These are phyloP conservation scores for Letharia lupina DNA, from an alignment of 495 filamentous ascomycete genomes.

Conservation along the genomic window DNA sequence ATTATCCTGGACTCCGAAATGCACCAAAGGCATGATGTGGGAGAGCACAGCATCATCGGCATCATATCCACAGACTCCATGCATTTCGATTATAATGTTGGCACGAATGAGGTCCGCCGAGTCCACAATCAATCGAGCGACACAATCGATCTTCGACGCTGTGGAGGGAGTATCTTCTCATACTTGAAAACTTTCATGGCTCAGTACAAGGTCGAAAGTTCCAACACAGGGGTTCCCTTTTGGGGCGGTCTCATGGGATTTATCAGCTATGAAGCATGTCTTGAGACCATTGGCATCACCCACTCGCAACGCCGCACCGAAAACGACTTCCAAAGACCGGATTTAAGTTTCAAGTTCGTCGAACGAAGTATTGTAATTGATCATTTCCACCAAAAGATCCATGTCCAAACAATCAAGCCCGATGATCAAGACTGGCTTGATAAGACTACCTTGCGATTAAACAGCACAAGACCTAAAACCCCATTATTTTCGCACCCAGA, in stretches of 20 bases:
- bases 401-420: slow-evolving; percentile 54
- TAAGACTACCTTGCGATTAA: slow-evolving; percentile 19
- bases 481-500: background rate
- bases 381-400: slow-evolving; percentile 49
- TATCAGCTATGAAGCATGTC: slow-evolving; percentile 79
- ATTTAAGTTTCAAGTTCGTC: slow-evolving; percentile 69
- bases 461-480: too few relatives aligned
- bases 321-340: slow-evolving; percentile 35
- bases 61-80: slow-evolving; percentile 44
- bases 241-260: slow-evolving; percentile 87
- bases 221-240: slow-evolving; percentile 50
- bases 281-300: slow-evolving; percentile 50
- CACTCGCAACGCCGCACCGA: slow-evolving; percentile 15
- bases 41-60: slow-evolving; percentile 61
- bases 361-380: slow-evolving; percentile 76
- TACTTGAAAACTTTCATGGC: slow-evolving; percentile 52
- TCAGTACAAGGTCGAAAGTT: slow-evolving; percentile 38
- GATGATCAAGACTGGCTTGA: slow-evolving; percentile 39
- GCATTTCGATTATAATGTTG: slow-evolving; percentile 45
- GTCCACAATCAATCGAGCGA: slow-evolving; percentile 23
- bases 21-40: slow-evolving; percentile 38
- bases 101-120: slow-evolving; percentile 29
- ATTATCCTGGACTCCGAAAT: slow-evolving; percentile 47
- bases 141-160: slow-evolving; percentile 19
- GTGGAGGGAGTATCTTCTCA: slow-evolving; percentile 43